phyloP scores from a whole-genome alignment of 352 stramenopile genomes.

The Globisporangium recalcitrans region DNA sequence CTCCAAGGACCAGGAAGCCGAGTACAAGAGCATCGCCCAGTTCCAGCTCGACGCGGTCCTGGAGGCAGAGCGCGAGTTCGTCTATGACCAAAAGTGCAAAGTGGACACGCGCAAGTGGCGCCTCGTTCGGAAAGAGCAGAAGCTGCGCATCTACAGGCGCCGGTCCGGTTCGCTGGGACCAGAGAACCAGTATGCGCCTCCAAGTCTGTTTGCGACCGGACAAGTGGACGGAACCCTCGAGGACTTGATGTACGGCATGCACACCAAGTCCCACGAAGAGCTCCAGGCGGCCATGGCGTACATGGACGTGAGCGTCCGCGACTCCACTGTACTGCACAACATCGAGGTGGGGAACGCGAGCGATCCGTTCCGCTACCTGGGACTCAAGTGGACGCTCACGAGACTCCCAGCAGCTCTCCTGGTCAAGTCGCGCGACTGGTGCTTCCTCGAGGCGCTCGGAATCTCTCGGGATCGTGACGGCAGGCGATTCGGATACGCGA shows the following conservation, averaged over 20 bases:
- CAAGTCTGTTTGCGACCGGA: conserved; percentile 33
- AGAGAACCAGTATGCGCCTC: neutral
- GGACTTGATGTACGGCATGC: conserved; percentile 36
- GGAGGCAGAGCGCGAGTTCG: conserved; percentile 23
- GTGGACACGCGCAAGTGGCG: conserved; percentile 41
- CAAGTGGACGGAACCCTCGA: conserved; percentile 40
- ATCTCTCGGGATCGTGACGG: conserved; percentile 25
- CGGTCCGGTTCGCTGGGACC: conserved; percentile 2
- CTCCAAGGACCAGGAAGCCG: conserved; percentile 24
- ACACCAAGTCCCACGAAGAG: conserved; percentile 32
- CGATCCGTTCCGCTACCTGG: conserved; percentile 38
- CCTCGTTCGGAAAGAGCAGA: conserved; percentile 25
- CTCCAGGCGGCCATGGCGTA: conserved; percentile 29
- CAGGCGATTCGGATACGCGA: conserved; percentile 30
- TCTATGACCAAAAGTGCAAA: conserved; percentile 18
- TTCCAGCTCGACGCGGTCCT: conserved; percentile 23
- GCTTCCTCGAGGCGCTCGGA: conserved; percentile 34
- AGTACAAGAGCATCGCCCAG: conserved; percentile 26
- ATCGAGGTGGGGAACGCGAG: conserved; percentile 27
- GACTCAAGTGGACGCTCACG: conserved; percentile 44
- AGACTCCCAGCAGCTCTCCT: conserved; percentile 20
- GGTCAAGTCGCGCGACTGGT: conserved; percentile 21
- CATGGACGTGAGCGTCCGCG: conserved; percentile 21
- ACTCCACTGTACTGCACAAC: conserved; percentile 32
- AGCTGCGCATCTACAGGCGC: conserved; percentile 35